Base-by-base conservation (phyloP, 2,329 filamentous ascomycete species). In the Setomelanomma holmii region DNA sequence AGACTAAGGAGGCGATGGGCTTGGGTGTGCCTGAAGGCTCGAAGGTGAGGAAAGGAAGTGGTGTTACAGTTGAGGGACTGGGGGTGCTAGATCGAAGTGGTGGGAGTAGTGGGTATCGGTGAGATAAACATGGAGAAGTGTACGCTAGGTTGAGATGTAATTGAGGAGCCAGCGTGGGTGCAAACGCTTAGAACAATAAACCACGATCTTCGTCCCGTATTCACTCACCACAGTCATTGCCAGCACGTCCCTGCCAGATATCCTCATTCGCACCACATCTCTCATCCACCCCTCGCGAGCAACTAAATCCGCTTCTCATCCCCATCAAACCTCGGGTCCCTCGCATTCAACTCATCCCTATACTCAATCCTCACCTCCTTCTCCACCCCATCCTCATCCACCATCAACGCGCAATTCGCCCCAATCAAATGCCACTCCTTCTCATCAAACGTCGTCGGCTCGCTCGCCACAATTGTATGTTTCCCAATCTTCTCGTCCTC, bases 381-480 rank as follows among this genome's bases (percentile, higher is more conserved):
- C 43, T 79, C 70, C 21, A 72, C 59, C 2, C 79, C 76, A 19
- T 71, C 51, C 12, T 73, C 75, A 60, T 78, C 74, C 2, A 80
- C 78, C 23, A 76, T 60, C 30, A 83, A 56, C 27, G 71, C 74
- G 57, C 75, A 72, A 58, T 84, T 84, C 60, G 74, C 77, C 23
- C 72, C 73, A 54, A 84, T 80, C 52, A 84, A 58, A 51, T 77
- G 68, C 82, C 82, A 84, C 45, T 84, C 80, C 17, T 72, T 69
- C 42, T 78, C 73, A 58, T 80, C 78, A 57, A 80, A 84, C 7
- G 82, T 84, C 21, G 77, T 81, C 11, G 82, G 82, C 68, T 84
- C 82, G 57, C 77, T 80, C 11, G 81, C 80, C 30, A 84, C 73
- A 56, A 83, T 83, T 30, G 82, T 76, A 67, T 84, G 82, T 38